phyloP scores from a whole-genome alignment of 371 early-diverging fungal species.

The Apophysomyces variabilis region DNA sequence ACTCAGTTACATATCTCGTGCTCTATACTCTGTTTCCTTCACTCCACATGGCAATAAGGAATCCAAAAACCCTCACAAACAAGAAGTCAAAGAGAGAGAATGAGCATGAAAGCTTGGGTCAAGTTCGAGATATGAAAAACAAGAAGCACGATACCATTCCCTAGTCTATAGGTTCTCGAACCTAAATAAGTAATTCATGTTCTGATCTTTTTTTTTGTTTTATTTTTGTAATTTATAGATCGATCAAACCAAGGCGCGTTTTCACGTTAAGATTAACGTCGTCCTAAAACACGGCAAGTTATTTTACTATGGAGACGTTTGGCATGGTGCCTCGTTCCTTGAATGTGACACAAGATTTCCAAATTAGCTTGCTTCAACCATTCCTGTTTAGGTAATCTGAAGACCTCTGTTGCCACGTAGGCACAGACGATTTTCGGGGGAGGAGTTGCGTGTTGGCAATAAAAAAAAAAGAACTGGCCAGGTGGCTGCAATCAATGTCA shows the following conservation, averaged over 20 bases:
- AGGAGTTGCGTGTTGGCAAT: neutral
- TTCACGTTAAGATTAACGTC: too few species aligned
- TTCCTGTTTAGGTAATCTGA: neutral
- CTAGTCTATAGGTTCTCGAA: too few species aligned
- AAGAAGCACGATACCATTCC: too few species aligned
- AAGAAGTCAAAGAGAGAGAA: neutral
- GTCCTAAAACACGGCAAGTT: neutral
- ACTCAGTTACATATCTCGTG: constrained; percentile 12
- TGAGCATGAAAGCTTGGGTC: neutral
- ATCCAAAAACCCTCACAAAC: neutral
- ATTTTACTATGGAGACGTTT: neutral
- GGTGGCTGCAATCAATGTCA: neutral
- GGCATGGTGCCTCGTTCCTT: neutral
- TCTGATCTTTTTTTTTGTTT: too few species aligned
- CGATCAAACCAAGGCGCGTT: too few species aligned
- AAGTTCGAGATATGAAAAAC: neutral
- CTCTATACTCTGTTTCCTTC: neutral
- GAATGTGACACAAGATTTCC: neutral
- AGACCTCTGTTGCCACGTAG: constrained; percentile 8
- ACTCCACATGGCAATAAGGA: neutral
- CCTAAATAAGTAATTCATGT: too few species aligned
- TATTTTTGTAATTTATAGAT: too few species aligned
- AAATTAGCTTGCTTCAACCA: constrained; percentile 3
- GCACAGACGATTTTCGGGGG: constrained; percentile 7
- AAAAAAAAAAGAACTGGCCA: neutral